phyloP scores from a whole-genome alignment of 495 filamentous ascomycete species.

The Aspergillus campestris region DNA sequence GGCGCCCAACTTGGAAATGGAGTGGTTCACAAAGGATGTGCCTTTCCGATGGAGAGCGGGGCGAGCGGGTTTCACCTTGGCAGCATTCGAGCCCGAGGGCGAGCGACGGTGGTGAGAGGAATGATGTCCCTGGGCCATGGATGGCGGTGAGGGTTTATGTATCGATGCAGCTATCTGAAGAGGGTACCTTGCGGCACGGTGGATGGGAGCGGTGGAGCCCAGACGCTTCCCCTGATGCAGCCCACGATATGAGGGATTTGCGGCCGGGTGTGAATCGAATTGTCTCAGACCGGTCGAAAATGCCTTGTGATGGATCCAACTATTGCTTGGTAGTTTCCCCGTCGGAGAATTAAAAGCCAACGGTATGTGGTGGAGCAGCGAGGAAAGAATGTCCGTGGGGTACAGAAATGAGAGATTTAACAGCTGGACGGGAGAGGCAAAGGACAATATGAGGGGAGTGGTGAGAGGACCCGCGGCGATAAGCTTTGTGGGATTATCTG shows the following conservation, averaged over 20 bases:
- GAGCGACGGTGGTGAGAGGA: slow-evolving; percentile 28
- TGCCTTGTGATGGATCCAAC: not conserved
- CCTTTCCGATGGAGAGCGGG: slow-evolving; percentile 31
- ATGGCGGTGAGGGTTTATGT: slow-evolving; percentile 32
- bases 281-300: slow-evolving; percentile 10
- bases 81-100: slow-evolving; percentile 26
- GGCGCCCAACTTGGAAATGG: slow-evolving; percentile 34
- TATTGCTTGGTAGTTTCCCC: slow-evolving; percentile 1
- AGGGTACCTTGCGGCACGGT: slow-evolving; percentile 27
- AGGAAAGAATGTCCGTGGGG: no score
- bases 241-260: slow-evolving; percentile 25
- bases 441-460: no score
- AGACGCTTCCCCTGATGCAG: slow-evolving; percentile 12
- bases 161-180: slow-evolving; percentile 18
- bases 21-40: slow-evolving; percentile 22
- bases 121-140: slow-evolving; percentile 33
- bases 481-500: no score
- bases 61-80: slow-evolving; percentile 26
- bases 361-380: no score
- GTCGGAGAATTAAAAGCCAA: not conserved
- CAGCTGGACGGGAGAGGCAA: no score
- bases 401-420: no score
- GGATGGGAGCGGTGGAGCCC: slow-evolving; percentile 23
- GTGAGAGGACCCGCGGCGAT: no score
- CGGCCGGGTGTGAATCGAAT: slow-evolving; percentile 8